A percentile compares a stretch with the other conserved stretches of the same genome.
These are phyloP conservation scores for Pterula multifida DNA, from an alignment of 1,284 basidiomycete species.

Conservation along the genomic window DNA sequence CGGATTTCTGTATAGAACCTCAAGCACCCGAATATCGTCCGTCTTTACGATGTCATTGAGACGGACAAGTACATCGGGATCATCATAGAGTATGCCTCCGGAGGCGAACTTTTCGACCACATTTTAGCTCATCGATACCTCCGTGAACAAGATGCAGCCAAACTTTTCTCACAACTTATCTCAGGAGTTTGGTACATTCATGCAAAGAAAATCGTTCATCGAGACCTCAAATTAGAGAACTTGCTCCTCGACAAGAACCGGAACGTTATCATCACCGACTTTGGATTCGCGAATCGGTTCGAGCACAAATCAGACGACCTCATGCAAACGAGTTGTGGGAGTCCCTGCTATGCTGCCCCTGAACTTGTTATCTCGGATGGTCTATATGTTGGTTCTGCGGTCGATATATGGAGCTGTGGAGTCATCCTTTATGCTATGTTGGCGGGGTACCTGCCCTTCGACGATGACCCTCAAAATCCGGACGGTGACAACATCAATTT, in stretches of 20 bases:
- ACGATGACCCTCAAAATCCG: slow-evolving; percentile 97
- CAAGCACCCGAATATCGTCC: slow-evolving; percentile 97
- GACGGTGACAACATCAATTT: slow-evolving; percentile 99
- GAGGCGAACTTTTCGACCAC: slow-evolving; percentile 98
- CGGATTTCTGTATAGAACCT: slow-evolving; percentile 48
- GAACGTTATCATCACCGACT: slow-evolving; percentile 99
- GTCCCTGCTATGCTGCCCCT: slow-evolving; percentile 96
- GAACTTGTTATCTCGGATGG: slow-evolving; percentile 99
- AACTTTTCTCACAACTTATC: slow-evolving; percentile 96
- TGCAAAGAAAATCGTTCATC: slow-evolving; percentile 97
- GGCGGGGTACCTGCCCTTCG: slow-evolving; percentile 98
- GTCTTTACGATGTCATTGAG: slow-evolving; percentile 97
- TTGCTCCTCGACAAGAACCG: slow-evolving; percentile 92
- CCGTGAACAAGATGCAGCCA: slow-evolving; percentile 89
- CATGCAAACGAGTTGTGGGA: slow-evolving; percentile 98
- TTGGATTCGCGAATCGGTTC: slow-evolving; percentile 97
- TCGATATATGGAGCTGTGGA: slow-evolving; percentile 99
- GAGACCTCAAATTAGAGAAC: slow-evolving; percentile 98
- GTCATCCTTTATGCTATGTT: slow-evolving; percentile 99
- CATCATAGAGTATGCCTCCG: slow-evolving; percentile 96
- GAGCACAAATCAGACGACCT: slow-evolving; percentile 86
- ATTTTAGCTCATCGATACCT: slow-evolving; percentile 97
- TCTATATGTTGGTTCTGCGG: slow-evolving; percentile 94
- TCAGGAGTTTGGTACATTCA: slow-evolving; percentile 99
- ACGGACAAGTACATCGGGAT: slow-evolving; percentile 99